Evolutionary conservation across 768 basidiomycete species (phyloP).

Genomic region (Tricholoma saponaceum): DNA sequence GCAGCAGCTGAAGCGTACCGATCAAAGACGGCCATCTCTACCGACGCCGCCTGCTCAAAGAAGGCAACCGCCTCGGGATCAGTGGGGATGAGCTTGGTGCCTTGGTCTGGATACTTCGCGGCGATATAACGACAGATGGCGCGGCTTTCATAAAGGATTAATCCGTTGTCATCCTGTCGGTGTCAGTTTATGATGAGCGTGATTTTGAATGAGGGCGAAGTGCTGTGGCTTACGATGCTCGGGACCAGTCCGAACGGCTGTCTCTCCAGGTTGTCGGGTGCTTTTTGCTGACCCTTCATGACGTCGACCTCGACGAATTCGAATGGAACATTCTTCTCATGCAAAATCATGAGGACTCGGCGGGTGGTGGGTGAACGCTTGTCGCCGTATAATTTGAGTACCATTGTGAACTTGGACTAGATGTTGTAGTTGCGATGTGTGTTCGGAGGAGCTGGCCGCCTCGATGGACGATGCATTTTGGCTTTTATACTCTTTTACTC

Average conservation of each 20-base stretch:
- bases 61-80: slow-evolving; percentile 35
- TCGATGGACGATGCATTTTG: too few relatives aligned
- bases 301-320: slow-evolving; percentile 33
- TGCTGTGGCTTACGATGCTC: slow-evolving; percentile 14
- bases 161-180: slow-evolving; percentile 8
- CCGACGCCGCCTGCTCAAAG: slow-evolving; percentile 48
- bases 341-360: slow-evolving; percentile 38
- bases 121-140: slow-evolving; percentile 22
- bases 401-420: slow-evolving; percentile 23
- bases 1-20: slow-evolving; percentile 36
- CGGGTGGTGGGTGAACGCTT: slow-evolving; percentile 41
- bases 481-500: too few relatives aligned
- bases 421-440: too few relatives aligned
- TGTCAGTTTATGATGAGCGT: too few relatives aligned
- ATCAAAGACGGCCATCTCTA: slow-evolving; percentile 54
- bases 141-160: slow-evolving; percentile 24
- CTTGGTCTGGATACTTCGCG: slow-evolving; percentile 44
- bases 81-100: slow-evolving; percentile 45
- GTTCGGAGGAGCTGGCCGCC: too few relatives aligned
- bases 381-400: slow-evolving; percentile 39
- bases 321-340: slow-evolving; percentile 29
- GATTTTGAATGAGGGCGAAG: not conserved
- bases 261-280: slow-evolving; percentile 23
- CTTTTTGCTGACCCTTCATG: slow-evolving; percentile 12
- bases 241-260: slow-evolving; percentile 53